These are phyloP conservation scores for Meira nashicola DNA, from an alignment of 1,284 basidiomycete genomes.

Conservation along the genomic window DNA sequence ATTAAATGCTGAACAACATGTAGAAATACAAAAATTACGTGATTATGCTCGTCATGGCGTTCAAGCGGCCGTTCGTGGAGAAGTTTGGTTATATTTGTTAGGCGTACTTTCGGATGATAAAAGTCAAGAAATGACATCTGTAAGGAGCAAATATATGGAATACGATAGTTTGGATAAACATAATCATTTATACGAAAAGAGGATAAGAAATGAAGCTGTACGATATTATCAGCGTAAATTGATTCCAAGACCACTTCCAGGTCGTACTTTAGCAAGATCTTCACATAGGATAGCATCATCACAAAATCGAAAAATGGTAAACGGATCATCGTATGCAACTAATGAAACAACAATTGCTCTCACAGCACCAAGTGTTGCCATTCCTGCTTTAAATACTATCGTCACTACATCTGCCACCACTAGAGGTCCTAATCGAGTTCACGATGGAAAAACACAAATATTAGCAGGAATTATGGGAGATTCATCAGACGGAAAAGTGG, in stretches of 20 bases:
- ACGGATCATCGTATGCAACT: not conserved
- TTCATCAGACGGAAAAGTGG: conserved; percentile 11
- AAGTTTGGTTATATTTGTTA: conserved; percentile 51
- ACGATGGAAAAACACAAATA: conserved; percentile 29
- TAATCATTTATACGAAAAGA: conserved; percentile 40
- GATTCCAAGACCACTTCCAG: conserved; percentile 23
- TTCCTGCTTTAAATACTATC: not conserved
- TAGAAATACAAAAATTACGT: conserved; percentile 44
- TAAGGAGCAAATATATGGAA: conserved; percentile 45
- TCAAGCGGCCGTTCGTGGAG: conserved; percentile 45
- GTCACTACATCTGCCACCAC: not conserved
- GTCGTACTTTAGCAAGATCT: conserved; percentile 17
- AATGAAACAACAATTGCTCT: not conserved
- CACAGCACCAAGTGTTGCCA: not conserved
- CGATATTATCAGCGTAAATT: conserved; percentile 47
- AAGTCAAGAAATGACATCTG: conserved; percentile 50
- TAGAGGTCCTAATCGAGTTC: conserved; percentile 31
- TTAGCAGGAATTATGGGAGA: conserved; percentile 34
- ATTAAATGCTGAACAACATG: conserved; percentile 21
- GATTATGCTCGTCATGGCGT: conserved; percentile 47
- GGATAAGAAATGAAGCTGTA: conserved; percentile 41
- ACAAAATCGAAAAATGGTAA: not conserved
- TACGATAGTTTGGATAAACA: conserved; percentile 48
- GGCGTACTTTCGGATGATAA: conserved; percentile 50
- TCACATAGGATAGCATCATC: not conserved